Base-by-base conservation (phyloP, 2,329 filamentous ascomycete species). In the Trichoderma breve region DNA sequence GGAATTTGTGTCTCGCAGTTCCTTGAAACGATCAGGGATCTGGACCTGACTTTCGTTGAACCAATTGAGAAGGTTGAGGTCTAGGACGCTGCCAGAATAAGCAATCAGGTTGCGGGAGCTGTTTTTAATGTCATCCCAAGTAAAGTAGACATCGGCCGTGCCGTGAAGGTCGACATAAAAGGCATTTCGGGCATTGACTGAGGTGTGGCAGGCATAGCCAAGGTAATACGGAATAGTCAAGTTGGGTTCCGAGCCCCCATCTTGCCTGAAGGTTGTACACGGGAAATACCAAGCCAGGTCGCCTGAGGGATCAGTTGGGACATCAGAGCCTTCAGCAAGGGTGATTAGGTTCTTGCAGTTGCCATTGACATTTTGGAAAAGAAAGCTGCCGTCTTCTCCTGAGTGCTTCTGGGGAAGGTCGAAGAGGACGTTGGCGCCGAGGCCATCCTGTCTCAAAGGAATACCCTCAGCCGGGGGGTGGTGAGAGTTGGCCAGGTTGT, bases 301-400 rank as follows among this genome's bases (percentile, higher is more conserved):
- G 12, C 90, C 90, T 67, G 91, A 83, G 30, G 81, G 82, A 79
- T 97, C 91, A 6, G 92, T 92, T 1, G 95, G 94, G 9, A 99
- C 90, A 76, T 94, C 91, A 0, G 95, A 97, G 70, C 85, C 85
- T 1, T 87, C 79, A 1, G 92, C 89, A 8, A 86, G 82, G 1
- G 89, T 97, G 79, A 99, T 97, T 71, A 98, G 83, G 11, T 88
- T 92, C 83, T 98, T 99, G 87, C 96, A 99, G 74, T 92, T 93
- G 62, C 96, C 97, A 77, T 99, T 99, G 81, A 99, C 96, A 76
- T 98, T 97, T 80, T 99, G 96, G 83, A 99, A 99, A 78, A 99
- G 84, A 80, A 99, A 99, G 79, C 95, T 98, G 72, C 93, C 95
- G 79, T 99, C 97, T 81, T 93, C 88, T n/a, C 95, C 96, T 70